A percentile compares a stretch with the other conserved stretches of the same genome.
These are phyloP conservation scores for Claviceps sorghi DNA, from an alignment of 2,329 filamentous ascomycete genomes.

Conservation along the genomic window DNA sequence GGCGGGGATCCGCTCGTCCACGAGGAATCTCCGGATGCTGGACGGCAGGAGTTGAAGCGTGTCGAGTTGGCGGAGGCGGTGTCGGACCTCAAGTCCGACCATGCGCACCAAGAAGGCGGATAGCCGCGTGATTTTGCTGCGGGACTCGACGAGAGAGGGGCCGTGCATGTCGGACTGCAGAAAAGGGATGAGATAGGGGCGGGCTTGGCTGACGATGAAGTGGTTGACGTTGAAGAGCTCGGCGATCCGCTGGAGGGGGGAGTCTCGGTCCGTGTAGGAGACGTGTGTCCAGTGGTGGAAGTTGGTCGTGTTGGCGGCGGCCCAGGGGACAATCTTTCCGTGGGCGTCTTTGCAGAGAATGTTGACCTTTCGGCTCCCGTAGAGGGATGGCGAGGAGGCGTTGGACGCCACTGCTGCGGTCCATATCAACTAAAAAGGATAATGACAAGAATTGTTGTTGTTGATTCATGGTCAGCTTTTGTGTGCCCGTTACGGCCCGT, in stretches of 20 bases:
- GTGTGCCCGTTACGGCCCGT: background rate
- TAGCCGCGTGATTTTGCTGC: slow-evolving; percentile 41
- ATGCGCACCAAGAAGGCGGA: slow-evolving; percentile 50
- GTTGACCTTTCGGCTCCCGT: slow-evolving; percentile 45
- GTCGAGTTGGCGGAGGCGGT: slow-evolving; percentile 69
- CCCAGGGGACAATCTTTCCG: slow-evolving; percentile 62
- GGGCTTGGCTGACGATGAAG: slow-evolving; percentile 84
- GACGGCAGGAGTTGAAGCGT: slow-evolving; percentile 58
- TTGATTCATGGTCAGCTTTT: background rate
- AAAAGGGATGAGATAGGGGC: slow-evolving; percentile 80
- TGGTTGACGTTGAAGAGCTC: slow-evolving; percentile 90
- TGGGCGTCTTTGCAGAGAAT: slow-evolving; percentile 67
- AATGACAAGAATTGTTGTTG: background rate
- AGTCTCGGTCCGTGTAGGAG: slow-evolving; percentile 50
- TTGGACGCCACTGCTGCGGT: slow-evolving; percentile 67
- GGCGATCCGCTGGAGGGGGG: slow-evolving; percentile 53
- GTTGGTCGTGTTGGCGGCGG: slow-evolving; percentile 42
- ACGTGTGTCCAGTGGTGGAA: slow-evolving; percentile 56
- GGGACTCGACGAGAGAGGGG: slow-evolving; percentile 46
- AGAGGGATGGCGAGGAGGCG: slow-evolving; percentile 48
- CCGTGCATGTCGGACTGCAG: slow-evolving; percentile 68
- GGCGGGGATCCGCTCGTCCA: slow-evolving; percentile 70
- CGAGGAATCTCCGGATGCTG: slow-evolving; percentile 57
- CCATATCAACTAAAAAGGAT: slow-evolving; percentile 50
- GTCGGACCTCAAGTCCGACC: slow-evolving; percentile 61